A percentile compares a stretch with the other conserved stretches of the same genome.
These are phyloP conservation scores for Penicillium crystallinum DNA, from an alignment of 495 filamentous ascomycete genomes.

Conservation along the genomic window DNA sequence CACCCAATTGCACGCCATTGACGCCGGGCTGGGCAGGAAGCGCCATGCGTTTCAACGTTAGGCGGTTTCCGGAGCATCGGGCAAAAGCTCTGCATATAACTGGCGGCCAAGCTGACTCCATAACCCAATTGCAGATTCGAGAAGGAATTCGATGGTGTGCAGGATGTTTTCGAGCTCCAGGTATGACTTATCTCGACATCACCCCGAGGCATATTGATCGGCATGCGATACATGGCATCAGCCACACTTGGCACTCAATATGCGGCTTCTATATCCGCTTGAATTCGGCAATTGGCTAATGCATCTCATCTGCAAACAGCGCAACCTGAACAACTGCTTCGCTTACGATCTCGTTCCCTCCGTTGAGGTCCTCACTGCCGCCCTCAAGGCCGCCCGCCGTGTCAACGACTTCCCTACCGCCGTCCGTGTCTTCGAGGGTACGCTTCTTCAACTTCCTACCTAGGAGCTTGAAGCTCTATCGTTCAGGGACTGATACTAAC, in stretches of 20 bases:
- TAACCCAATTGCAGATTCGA: conserved; percentile 68
- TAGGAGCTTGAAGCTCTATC: not conserved
- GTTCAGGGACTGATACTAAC: conserved; percentile 6
- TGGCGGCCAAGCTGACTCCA: conserved; percentile 17
- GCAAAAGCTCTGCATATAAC: not conserved
- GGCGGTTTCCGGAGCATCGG: conserved; percentile 9
- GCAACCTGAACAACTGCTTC: conserved; percentile 99
- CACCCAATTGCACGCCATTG: conserved; percentile 27
- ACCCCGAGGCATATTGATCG: conserved; percentile 1
- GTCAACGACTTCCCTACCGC: conserved; percentile 99
- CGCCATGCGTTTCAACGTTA: not conserved
- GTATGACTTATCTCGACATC: conserved; percentile 46
- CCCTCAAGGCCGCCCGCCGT: conserved; percentile 83
- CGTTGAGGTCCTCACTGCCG: conserved; percentile 83
- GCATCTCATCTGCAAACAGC: conserved; percentile 46
- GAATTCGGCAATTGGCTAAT: conserved; percentile 4
- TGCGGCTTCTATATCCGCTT: not conserved
- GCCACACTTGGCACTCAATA: not conserved
- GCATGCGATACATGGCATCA: conserved; percentile 6
- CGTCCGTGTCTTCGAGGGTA: conserved; percentile 97
- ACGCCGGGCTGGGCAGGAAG: conserved; percentile 3
- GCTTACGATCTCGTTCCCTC: conserved; percentile 99
- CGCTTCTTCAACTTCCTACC: conserved; percentile 10
- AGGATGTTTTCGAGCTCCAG: conserved; percentile 99
- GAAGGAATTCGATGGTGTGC: conserved; percentile 95